These are phyloP conservation scores for Luvunga scandens DNA, from an alignment of 345 rosid genomes.

Conservation along the genomic window DNA sequence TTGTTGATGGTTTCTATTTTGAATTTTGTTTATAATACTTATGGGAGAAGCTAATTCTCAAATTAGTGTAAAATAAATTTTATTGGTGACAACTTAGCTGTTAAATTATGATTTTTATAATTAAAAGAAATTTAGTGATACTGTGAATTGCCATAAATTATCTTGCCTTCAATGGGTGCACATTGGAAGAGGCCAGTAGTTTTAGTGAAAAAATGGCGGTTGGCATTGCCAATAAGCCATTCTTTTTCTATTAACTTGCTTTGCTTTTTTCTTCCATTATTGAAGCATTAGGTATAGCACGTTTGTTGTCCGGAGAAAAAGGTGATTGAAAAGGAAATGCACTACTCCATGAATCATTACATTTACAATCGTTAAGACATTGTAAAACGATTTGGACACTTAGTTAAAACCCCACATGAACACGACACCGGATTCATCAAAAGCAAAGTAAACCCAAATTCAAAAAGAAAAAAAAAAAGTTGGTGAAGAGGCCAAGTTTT, in stretches of 20 bases:
- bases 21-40: background rate
- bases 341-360: background rate
- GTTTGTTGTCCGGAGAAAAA: constrained; percentile 12
- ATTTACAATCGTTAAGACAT: background rate
- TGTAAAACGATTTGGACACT: background rate
- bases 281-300: constrained; percentile 19
- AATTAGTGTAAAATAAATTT: too few relatives aligned
- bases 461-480: background rate
- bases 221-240: background rate
- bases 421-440: background rate
- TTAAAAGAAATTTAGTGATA: background rate
- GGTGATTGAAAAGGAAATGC: constrained; percentile 7
- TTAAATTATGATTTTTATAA: background rate
- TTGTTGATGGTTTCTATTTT: constrained; percentile 11
- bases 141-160: background rate
- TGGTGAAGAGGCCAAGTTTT: background rate
- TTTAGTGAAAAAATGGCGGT: background rate
- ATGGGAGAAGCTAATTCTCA: background rate
- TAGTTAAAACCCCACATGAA: background rate
- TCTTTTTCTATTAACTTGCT: background rate
- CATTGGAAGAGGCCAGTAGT: background rate
- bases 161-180: background rate
- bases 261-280: constrained; percentile 11
- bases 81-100: background rate
- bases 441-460: background rate